Percentiles rank a stretch among this genome's conserved stretches.
phyloP scores from a whole-genome alignment of 2,329 filamentous ascomycete species.

The Verticillium nubilum region DNA sequence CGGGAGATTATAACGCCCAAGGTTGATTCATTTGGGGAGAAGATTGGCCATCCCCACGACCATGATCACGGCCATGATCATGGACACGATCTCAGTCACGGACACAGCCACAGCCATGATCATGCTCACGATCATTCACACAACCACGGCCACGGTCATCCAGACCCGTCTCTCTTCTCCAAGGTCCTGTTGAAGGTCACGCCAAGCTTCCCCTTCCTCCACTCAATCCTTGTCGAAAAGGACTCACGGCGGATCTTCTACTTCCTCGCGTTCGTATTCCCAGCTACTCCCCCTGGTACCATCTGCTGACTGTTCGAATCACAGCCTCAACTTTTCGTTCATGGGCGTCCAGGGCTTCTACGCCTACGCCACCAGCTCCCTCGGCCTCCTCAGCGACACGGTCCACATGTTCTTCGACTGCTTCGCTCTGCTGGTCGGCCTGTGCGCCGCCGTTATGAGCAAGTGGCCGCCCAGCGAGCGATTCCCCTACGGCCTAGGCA shows the following conservation, averaged over 20 bases:
- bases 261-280: conserved; percentile 71
- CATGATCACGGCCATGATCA: conserved; percentile 20
- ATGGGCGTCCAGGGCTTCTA: conserved; percentile 95
- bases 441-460: conserved; percentile 88
- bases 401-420: conserved; percentile 99
- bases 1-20: conserved; percentile 30
- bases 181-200: conserved; percentile 65
- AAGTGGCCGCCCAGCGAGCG: conserved; percentile 89
- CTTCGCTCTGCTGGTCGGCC: conserved; percentile 80
- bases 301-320: conserved; percentile 5
- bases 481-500: conserved; percentile 94
- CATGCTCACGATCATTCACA: conserved; percentile 15
- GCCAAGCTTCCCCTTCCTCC: conserved; percentile 68
- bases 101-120: conserved; percentile 21
- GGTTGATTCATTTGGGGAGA: conserved; percentile 5
- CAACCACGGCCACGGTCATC: conserved; percentile 28
- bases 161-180: conserved; percentile 63
- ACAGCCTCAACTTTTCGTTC: conserved; percentile 84
- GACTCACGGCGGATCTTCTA: conserved; percentile 96
- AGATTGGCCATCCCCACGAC: conserved; percentile 9
- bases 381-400: conserved; percentile 93
- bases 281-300: not conserved
- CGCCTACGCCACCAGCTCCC: conserved; percentile 85
- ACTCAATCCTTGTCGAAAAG: conserved; percentile 82
- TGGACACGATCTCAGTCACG: conserved; percentile 16